phyloP scores from a whole-genome alignment of 139 green algal genomes.

The Auxenochlorella pyrenoidosa region DNA sequence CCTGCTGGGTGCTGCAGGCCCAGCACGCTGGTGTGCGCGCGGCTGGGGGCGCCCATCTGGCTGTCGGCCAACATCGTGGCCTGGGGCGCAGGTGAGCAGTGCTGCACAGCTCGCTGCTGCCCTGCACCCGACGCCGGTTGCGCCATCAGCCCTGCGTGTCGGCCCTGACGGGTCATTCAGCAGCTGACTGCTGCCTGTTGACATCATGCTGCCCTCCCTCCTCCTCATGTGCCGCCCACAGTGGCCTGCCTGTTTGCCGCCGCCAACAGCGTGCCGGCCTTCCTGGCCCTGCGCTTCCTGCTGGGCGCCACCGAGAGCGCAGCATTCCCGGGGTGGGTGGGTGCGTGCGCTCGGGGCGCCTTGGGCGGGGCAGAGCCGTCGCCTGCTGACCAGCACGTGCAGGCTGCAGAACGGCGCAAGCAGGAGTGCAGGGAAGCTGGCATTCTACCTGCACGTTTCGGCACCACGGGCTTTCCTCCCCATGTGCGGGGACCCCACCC shows the following conservation, averaged over 20 bases:
- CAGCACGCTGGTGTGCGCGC: conserved; percentile 53
- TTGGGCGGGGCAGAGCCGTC: too few relatives aligned
- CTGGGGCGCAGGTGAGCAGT: conserved; percentile 62
- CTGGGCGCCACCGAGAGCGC: conserved; percentile 76
- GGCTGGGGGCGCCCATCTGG: conserved; percentile 68
- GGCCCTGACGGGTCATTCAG: background rate
- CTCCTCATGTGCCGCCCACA: background rate
- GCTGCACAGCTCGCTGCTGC: background rate
- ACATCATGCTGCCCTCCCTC: background rate
- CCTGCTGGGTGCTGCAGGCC: conserved; percentile 32
- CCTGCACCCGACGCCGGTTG: background rate
- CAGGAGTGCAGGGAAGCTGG: too few relatives aligned
- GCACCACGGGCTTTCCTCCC: too few relatives aligned
- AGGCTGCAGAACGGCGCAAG: too few relatives aligned
- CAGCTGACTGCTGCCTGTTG: too few relatives aligned
- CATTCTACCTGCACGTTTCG: background rate
- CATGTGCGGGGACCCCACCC: too few relatives aligned
- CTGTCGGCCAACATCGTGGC: conserved; percentile 60
- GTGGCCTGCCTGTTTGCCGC: conserved; percentile 67
- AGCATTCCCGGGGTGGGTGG: conserved; percentile 66
- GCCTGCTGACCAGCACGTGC: too few relatives aligned
- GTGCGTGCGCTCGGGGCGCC: too few relatives aligned
- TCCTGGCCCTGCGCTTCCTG: conserved; percentile 75
- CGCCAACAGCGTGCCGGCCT: conserved; percentile 50
- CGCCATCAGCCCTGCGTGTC: background rate